Base-by-base conservation (phyloP, 2,329 filamentous ascomycete genomes). In the Claviceps arundinis region DNA sequence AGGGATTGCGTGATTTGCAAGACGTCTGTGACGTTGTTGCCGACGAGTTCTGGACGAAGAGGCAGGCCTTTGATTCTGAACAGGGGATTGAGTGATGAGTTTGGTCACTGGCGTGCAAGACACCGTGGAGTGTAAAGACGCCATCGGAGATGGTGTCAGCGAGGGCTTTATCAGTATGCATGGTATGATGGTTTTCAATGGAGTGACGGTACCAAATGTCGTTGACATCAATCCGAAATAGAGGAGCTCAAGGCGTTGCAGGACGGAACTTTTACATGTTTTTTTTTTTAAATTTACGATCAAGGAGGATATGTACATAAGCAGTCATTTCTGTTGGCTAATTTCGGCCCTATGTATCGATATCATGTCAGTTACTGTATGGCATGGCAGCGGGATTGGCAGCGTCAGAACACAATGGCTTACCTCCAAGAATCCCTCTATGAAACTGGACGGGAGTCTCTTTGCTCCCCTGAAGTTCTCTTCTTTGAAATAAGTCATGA, bases 401-500 rank as follows among this genome's bases (percentile, higher is more conserved):
- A n/a, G 41, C 8, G 37, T 30, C 8, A 17, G 13, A 16, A 13
- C 40, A 17, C 34, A 26, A 9, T 22, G 52, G 67, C 81, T 67
- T 73, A 90, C 93, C 87, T 97, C 89, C 63, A 98, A 75, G 75
- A 98, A 98, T 48, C 89, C 89, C 61, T 83, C 79, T 73, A 98
- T 94, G 73, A 98, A 98, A 74, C 81, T 93, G 62, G 81, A 81
- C 41, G 91, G 91, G 70, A 96, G 72, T 67, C 81, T 82, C 61
- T 88, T 68, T 76, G 85, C 68, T 81, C 88, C 75, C 82, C 88
- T 73, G 66, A 80, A 80, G 69, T 77, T 80, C 70, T 97, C 90
- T 62, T 83, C 78, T 66, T 90, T 83, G 78, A 97, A 98, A 72
- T 95, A 98, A 63, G 93, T 89, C 80, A 98, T 89, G 61, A 98